Evolutionary conservation across 78 protist species (phyloP), one percentile per base, ranked within the genome.

Genomic region (Creolimax fragrantissima): DNA sequence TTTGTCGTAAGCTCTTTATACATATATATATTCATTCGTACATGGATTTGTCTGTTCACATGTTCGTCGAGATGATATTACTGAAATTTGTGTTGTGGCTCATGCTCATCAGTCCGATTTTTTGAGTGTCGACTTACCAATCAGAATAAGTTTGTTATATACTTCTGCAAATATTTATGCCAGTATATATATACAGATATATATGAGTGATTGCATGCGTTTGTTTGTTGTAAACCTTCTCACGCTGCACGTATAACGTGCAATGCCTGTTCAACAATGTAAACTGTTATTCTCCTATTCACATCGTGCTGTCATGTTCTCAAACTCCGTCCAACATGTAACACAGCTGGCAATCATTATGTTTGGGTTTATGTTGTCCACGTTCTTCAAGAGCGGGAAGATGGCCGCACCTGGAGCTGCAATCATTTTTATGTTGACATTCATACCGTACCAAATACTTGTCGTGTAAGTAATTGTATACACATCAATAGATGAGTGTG

Each of bases 391-490:
- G 42, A 39, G 83, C 37, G 91, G 92, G 36, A 86, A 88, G 36
- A 42, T 81, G 44, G 94, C 92, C 7, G 91, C 94, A 3, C 88
- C 94, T 32, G 83, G 42, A 35, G 67, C 90, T 41, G 94, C 91
- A 11, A 43, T 88, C 81, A 3, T 92, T 58, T 92, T 42, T 88
- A 84, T 92, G 35, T 5, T 66, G 32, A 42, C 42, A 42, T 90
- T 6, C 85, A 6, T 90, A 43, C 91, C 91, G 32, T 89, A n/a
- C 88, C 74, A 58, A 24, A 32, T 58, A 24, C 39, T 58, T 17
- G 24, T 24, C 11, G 24, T 58, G 74, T 58, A 58, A 58, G 74
- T 32, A 17, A 58, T 32, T 58, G 74, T 24, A 47, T 47, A 47
- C 11, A 47, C 11, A 47, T 47, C 7, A 24, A 47, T 47, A 47